A percentile compares a stretch with the other conserved stretches of the same genome.
Evolutionary conservation across 2,329 filamentous ascomycete species (phyloP).

Genomic region (Aspergillus fischeri): DNA sequence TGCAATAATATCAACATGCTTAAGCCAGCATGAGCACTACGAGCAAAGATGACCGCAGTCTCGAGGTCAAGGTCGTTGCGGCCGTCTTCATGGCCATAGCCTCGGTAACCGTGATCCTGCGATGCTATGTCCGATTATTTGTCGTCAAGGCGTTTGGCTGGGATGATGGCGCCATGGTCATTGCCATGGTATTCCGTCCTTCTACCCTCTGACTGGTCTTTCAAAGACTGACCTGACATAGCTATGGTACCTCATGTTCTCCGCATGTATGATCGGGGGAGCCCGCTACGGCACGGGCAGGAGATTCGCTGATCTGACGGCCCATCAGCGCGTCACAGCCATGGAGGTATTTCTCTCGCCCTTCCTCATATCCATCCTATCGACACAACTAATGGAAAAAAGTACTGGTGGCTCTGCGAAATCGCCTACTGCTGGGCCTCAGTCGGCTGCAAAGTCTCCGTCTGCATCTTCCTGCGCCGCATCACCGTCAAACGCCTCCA

Average conservation of each 20-base stretch:
- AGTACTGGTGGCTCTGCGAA: slow-evolving; percentile 51
- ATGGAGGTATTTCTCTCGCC: slow-evolving; percentile 18
- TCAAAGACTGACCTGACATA: too few species aligned
- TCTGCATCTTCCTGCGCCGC: slow-evolving; percentile 51
- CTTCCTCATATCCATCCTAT: neutral
- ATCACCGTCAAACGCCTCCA: slow-evolving; percentile 47
- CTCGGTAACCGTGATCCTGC: slow-evolving; percentile 23
- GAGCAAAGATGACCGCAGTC: slow-evolving; percentile 15
- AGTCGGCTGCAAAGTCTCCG: slow-evolving; percentile 47
- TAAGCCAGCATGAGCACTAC: slow-evolving; percentile 13
- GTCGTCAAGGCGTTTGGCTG: slow-evolving; percentile 31
- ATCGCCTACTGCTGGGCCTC: slow-evolving; percentile 48
- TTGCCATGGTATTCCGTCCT: slow-evolving; percentile 18
- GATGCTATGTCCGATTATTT: slow-evolving; percentile 29
- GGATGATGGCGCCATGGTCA: slow-evolving; percentile 31
- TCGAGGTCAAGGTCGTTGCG: slow-evolving; percentile 22
- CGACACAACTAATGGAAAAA: neutral
- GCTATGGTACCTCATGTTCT: slow-evolving; percentile 28
- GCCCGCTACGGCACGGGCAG: slow-evolving; percentile 27
- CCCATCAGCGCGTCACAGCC: slow-evolving; percentile 17
- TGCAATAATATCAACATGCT: neutral
- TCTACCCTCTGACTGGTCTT: too few species aligned
- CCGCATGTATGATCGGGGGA: slow-evolving; percentile 28
- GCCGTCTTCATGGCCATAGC: slow-evolving; percentile 27
- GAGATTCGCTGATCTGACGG: slow-evolving; percentile 13